Evolutionary conservation across 257 asterid genomes (phyloP), one percentile per base, ranked within the genome.

Genomic region (Nicotiana tabacum): DNA sequence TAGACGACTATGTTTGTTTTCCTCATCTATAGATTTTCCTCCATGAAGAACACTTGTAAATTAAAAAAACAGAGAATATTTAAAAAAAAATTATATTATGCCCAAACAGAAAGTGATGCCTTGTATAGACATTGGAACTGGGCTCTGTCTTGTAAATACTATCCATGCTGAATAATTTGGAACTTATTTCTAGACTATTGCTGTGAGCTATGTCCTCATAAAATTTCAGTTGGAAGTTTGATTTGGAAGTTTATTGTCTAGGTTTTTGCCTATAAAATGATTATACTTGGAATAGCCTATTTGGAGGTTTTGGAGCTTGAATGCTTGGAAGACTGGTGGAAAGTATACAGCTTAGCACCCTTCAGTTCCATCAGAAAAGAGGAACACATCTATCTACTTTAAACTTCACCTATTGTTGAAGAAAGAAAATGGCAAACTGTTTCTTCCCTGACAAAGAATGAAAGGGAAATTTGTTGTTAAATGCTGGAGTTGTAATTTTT

Each of bases 381-480:
- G 78, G n/a, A 69, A 48, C 57, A 10, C 9, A 32, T 69, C 78
- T 69, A 39, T 55, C n/a, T 16, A 32, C 78, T 5, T 69, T 39
- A n/a, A 53, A 39, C n/a, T n/a, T n/a, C n/a, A 39, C 18, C 33
- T 70, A 12, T 39, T 55, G 8, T 39, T 39, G 58, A 70, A 70
- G 78, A 70, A 70, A 24, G 10, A 39, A 17, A 70, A 39, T 11
- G 18, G 57, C 35, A 70, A 62, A 70, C 58, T n/a, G 35, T 70
- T 70, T 39, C 57, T 69, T 43, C 78, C 76, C 78, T 70, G 58
- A 39, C 24, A 43, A 39, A 69, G 78, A 70, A n/a, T 70, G 56
- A 27, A 70, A 70, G 35, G 78, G 51, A n/a, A 70, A 70, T 70
- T 43, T 39, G 13, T 43, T 51, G 35, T 70, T 53, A 21, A 43